phyloP scores from a whole-genome alignment of 306 rosid species.

The Prunus kanzakura region DNA sequence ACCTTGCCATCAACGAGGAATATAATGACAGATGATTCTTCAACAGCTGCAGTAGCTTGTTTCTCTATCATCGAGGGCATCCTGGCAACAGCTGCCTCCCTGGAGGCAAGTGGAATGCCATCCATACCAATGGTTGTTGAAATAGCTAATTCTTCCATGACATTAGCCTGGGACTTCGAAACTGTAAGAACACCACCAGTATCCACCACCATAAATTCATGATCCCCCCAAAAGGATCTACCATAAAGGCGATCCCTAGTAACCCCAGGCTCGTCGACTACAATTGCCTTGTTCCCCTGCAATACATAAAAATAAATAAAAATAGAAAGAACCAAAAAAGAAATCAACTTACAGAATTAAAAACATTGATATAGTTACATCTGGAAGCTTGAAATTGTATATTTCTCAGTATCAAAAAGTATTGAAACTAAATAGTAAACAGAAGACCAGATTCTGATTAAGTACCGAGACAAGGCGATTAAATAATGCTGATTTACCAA shows the following conservation, averaged over 20 bases:
- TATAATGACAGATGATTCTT: conserved; percentile 83
- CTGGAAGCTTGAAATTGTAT: conserved; percentile 14
- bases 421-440: conserved; percentile 5
- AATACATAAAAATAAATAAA: conserved; percentile 3
- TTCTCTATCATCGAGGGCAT: conserved; percentile 98
- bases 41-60: conserved; percentile 86
- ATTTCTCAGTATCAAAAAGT: conserved; percentile 6
- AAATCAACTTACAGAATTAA: not conserved
- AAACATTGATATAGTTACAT: not conserved
- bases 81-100: conserved; percentile 94
- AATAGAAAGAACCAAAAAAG: not conserved
- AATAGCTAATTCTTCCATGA: conserved; percentile 82
- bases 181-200: conserved; percentile 90
- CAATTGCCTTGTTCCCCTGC: conserved; percentile 90
- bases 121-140: conserved; percentile 94
- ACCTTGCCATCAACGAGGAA: conserved; percentile 96
- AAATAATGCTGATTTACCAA: conserved; percentile 91
- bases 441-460: conserved; percentile 18
- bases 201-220: conserved; percentile 92
- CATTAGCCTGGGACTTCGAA: conserved; percentile 73
- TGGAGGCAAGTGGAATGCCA: conserved; percentile 81
- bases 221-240: conserved; percentile 85
- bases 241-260: conserved; percentile 97
- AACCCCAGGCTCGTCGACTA: conserved; percentile 98
- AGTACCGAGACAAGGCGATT: conserved; percentile 95